These are phyloP conservation scores for Talaromyces stipitatus DNA, from an alignment of 495 filamentous ascomycete genomes.

Conservation along the genomic window DNA sequence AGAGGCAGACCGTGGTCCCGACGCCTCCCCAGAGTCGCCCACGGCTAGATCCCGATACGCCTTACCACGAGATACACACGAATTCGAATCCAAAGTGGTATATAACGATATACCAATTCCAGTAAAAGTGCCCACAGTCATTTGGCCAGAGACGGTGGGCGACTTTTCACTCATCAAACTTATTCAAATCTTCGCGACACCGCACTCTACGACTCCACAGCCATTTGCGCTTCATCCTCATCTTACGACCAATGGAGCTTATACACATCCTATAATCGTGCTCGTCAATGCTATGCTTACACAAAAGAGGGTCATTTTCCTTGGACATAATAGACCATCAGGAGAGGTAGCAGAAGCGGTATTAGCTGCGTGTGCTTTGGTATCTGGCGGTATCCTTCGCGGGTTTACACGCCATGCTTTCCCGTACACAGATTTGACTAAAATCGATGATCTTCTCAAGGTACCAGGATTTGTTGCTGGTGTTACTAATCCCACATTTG, in stretches of 20 bases:
- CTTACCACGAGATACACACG: conserved; percentile 88
- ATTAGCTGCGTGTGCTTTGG: conserved; percentile 84
- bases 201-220: conserved; percentile 74
- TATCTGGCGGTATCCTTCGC: conserved; percentile 86
- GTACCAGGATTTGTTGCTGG: conserved; percentile 97
- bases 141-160: conserved; percentile 92
- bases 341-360: conserved; percentile 94
- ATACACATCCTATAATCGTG: conserved; percentile 47
- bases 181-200: conserved; percentile 82
- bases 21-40: conserved; percentile 17
- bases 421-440: conserved; percentile 95
- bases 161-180: conserved; percentile 97
- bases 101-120: conserved; percentile 95
- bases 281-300: conserved; percentile 66
- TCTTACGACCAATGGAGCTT: conserved; percentile 81
- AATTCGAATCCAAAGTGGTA: conserved; percentile 88
- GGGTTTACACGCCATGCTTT: conserved; percentile 98
- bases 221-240: conserved; percentile 84
- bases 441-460: conserved; percentile 91
- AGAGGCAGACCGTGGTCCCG: conserved; percentile 11
- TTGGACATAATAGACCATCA: conserved; percentile 90
- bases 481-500: conserved; percentile 95
- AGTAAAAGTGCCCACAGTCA: conserved; percentile 87
- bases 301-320: conserved; percentile 92
- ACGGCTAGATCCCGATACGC: conserved; percentile 40